Evolutionary conservation across 164 flowering plant species (phyloP), one percentile per base, ranked within the genome.

Genomic region (Umbellularia californica): DNA sequence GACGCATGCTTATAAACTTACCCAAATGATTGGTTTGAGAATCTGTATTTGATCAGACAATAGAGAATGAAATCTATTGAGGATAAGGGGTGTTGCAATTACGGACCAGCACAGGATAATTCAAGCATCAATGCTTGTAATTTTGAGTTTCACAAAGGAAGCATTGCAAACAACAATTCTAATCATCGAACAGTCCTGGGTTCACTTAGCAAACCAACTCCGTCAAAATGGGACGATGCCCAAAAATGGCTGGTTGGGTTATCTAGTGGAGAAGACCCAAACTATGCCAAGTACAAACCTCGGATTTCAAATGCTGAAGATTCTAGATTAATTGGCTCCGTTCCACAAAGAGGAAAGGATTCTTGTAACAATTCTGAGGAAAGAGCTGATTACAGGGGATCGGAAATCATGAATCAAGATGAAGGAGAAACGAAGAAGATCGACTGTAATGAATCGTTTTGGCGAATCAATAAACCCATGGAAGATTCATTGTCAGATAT

Each of bases 181-280:
- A 89, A 82, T 78, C 89, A 88, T 62, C 82, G 93, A 52, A 82
- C 83, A 3, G 88, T 87, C 2, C 71, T 90, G 51, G 93, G 93
- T 22, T 71, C 74, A 15, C 55, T 71, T 22, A 71, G 65, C 24
- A 92, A 92, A 74, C 97, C 94, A 0, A 84, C 98, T 10, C 96
- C 99, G 52, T 95, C 97, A 0, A 95, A 95, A 80, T 95, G 99
- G 99, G 99, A 95, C 70, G 98, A 95, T 79, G 99, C 99, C 14
- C 97, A 93, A 74, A 93, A 92, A 76, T 95, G 99, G 99, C 84
- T 95, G 3, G 90, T 86, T 22, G 93, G 95, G 22, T 74, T 93
- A 23, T 88, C 98, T 67, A 85, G 72, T 41, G 73, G 69, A 11
- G 72, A 23, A 19, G 91, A 90, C 11, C 85, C 75, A 20, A 82